Percentiles rank a stretch among this genome's conserved stretches.
Evolutionary conservation across 2,329 filamentous ascomycete species (phyloP).

Genomic region (Xylariaceae sp.): DNA sequence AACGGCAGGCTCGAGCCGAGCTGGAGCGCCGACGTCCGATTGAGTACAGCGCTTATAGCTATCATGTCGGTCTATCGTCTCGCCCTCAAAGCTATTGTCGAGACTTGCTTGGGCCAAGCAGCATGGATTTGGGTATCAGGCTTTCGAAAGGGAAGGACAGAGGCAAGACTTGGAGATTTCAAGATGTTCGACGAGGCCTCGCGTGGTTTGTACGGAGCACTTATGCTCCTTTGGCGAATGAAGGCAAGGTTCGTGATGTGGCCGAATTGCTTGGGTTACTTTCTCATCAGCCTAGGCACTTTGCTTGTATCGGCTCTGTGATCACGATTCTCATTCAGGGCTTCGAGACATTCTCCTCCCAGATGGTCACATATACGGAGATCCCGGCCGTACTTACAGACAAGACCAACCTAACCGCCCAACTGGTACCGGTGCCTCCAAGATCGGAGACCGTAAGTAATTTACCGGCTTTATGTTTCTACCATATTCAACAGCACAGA

Average conservation of each 20-base stretch:
- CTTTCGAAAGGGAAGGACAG: constrained; percentile 30
- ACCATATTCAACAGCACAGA: neutral
- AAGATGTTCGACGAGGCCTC: constrained; percentile 39
- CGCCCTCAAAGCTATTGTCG: constrained; percentile 36
- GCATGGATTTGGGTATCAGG: constrained; percentile 41
- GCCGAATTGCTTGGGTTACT: neutral
- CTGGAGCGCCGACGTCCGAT: constrained; percentile 29
- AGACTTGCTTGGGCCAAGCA: constrained; percentile 36
- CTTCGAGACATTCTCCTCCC: constrained; percentile 39
- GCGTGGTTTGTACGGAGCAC: constrained; percentile 35
- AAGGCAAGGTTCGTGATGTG: constrained; percentile 31
- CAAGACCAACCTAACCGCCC: constrained; percentile 15
- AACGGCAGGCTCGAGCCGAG: constrained; percentile 33
- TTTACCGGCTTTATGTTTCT: neutral
- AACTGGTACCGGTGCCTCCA: constrained; percentile 28
- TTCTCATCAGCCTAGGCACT: constrained; percentile 29
- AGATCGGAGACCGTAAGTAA: constrained; percentile 32
- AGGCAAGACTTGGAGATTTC: constrained; percentile 38
- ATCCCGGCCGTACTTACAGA: constrained; percentile 24
- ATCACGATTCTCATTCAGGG: constrained; percentile 37
- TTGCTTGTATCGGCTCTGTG: constrained; percentile 38
- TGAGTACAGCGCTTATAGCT: constrained; percentile 37
- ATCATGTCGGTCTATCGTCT: constrained; percentile 37
- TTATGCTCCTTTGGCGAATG: constrained; percentile 36
- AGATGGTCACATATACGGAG: constrained; percentile 36